Conservation (phyloP, 1,139 yeast genomes). For the Debaryomycetaceae sp. region DNA sequence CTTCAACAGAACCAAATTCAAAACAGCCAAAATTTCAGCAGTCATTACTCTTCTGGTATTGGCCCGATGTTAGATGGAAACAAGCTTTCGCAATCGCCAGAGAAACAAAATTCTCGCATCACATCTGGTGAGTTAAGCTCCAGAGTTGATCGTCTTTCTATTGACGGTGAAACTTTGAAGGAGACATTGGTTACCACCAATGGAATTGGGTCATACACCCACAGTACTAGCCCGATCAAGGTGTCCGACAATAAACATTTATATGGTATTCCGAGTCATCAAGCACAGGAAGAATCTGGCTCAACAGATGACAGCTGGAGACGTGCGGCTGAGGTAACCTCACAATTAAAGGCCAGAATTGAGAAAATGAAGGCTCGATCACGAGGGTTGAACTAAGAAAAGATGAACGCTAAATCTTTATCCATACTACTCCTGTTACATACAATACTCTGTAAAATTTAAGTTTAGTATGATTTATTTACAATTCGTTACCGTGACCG, state of each 20-base stretch:
- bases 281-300: slow-evolving; percentile 13
- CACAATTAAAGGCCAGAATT: slow-evolving; percentile 78
- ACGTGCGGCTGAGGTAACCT: slow-evolving; percentile 86
- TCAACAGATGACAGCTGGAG: slow-evolving; percentile 76
- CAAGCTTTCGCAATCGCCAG: neutral
- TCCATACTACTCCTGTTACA: too few relatives aligned
- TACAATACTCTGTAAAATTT: neutral
- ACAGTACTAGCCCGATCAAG: slow-evolving; percentile 17
- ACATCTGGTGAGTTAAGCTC: slow-evolving; percentile 42
- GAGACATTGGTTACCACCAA: slow-evolving; percentile 12
- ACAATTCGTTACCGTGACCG: neutral
- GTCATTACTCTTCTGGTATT: slow-evolving; percentile 4
- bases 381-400: slow-evolving; percentile 13
- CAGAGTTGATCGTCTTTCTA: slow-evolving; percentile 43
- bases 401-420: too few relatives aligned
- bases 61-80: neutral
- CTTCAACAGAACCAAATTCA: slow-evolving; percentile 22
- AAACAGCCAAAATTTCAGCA: slow-evolving; percentile 2
- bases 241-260: slow-evolving; percentile 11
- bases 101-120: slow-evolving; percentile 13
- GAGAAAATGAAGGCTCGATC: slow-evolving; percentile 82
- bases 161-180: slow-evolving; percentile 29
- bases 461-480: too few relatives aligned
- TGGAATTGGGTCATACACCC: slow-evolving; percentile 9
- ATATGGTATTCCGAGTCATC: slow-evolving; percentile 14